Conservation (phyloP, 169 alveolate genomes). For the Theileria parva region DNA sequence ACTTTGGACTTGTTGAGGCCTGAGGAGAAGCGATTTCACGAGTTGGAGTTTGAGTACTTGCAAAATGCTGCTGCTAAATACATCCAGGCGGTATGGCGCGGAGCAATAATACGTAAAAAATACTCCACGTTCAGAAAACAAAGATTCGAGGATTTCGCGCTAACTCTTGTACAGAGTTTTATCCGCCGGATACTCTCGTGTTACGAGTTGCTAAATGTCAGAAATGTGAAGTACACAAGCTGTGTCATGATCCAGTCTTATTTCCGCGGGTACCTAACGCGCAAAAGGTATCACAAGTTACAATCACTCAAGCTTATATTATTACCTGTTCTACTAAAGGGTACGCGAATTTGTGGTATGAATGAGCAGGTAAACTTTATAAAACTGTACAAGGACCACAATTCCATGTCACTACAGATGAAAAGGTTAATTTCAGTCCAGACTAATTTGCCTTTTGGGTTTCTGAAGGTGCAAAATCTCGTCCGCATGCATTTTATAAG, state of each 20-base stretch:
- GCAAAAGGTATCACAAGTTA: conserved; percentile 39
- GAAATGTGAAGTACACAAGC: conserved; percentile 25
- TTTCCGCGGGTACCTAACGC: conserved; percentile 52
- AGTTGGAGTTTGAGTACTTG: conserved; percentile 61
- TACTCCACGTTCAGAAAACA: conserved; percentile 17
- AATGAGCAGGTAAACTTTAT: conserved; percentile 62
- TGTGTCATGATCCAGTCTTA: conserved; percentile 55
- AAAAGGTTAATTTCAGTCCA: conserved; percentile 67
- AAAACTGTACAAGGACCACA: conserved; percentile 60
- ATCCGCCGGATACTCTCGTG: conserved; percentile 52
- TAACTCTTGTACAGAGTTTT: conserved; percentile 33
- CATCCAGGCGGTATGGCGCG: conserved; percentile 76
- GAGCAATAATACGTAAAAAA: conserved; percentile 32
- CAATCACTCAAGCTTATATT: conserved; percentile 63
- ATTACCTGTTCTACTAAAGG: conserved; percentile 71
- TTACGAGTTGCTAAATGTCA: conserved; percentile 12
- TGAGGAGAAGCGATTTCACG: conserved; percentile 62
- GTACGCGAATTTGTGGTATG: conserved; percentile 70
- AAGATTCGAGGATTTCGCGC: conserved; percentile 42
- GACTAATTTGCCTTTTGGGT: conserved; percentile 62
- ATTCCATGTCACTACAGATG: conserved; percentile 61
- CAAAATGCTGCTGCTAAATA: conserved; percentile 74
- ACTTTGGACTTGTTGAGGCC: conserved; percentile 44
- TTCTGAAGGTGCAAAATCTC: conserved; percentile 73
- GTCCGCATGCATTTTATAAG: conserved; percentile 71